phyloP scores from a whole-genome alignment of 495 filamentous ascomycete genomes.

The Haplographium delicatum region DNA sequence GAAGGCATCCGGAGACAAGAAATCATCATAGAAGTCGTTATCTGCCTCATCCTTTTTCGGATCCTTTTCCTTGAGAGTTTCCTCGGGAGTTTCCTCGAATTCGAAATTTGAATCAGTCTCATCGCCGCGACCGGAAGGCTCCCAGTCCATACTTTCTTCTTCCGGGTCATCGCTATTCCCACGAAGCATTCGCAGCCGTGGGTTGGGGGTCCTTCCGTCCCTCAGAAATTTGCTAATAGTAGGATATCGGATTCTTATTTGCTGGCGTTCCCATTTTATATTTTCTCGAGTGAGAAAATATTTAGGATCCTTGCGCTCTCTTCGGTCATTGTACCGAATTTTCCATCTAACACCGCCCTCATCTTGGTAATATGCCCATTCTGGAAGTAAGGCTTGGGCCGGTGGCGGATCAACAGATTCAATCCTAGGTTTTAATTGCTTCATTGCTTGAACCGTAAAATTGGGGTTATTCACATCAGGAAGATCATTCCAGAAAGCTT shows the following conservation, averaged over 20 bases:
- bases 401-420: neutral
- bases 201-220: too few relatives aligned
- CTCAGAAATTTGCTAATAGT: too few relatives aligned
- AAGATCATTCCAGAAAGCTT: constrained; percentile 1
- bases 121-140: too few relatives aligned
- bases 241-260: neutral
- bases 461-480: neutral
- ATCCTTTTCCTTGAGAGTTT: too few relatives aligned
- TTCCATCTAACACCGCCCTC: neutral
- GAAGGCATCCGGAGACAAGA: too few relatives aligned
- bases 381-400: neutral
- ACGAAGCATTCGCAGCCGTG: too few relatives aligned
- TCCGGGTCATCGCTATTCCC: too few relatives aligned
- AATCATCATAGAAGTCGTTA: too few relatives aligned
- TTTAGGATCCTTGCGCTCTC: neutral
- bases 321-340: neutral
- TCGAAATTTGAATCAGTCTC: too few relatives aligned
- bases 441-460: constrained; percentile 1
- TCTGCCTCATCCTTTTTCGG: too few relatives aligned
- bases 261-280: neutral
- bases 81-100: too few relatives aligned
- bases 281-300: neutral
- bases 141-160: too few relatives aligned
- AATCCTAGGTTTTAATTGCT: neutral
- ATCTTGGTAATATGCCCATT: neutral